Base-by-base conservation (phyloP, 106 monocot species). In the Dendrobium catenatum region DNA sequence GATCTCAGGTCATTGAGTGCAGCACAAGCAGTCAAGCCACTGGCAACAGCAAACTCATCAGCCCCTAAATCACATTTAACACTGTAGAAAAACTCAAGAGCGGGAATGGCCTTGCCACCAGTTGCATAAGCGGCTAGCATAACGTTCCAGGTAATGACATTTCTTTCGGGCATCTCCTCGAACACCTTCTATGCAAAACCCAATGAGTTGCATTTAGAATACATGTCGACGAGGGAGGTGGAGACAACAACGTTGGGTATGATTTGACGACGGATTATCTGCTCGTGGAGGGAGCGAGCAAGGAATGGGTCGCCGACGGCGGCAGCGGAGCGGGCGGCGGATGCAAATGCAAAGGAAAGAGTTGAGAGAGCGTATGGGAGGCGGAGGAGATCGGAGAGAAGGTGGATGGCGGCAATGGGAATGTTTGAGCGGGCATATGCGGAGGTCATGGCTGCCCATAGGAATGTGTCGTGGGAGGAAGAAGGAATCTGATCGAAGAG, bases 31-130 rank as follows among this genome's bases (percentile, higher is more conserved):
- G 87, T 80, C 82, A 91, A 18, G 18, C 59, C 84, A 37, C 78
- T 87, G 0, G 91, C 80, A 13, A 86, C 44, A 0, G 85, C 59
- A 70, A 85, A 89, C 74, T 89, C 89, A 73, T 91, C 89, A 2
- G 37, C 79, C 3, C 42, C 81, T 19, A 85, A 22, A 16, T 58
- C 78, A 26, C 81, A 81, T 64, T 51, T 87, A 73, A 89, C 8
- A 4, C 33, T 27, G 13, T 19, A 27, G 27, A 88, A 88, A 51
- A 85, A 22, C 22, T 51, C 73, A 55, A 88, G 58, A 1, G 85
- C 85, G 0, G 19, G 7, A 58, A 42, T 9, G 5, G 79, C 61
- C 80, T 55, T n/a, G 2, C 88, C 88, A 44, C 80, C 74, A 13
- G 55, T 73, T 0, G 85, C 5, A 42, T 77, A 88, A 0, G 80